Percentiles rank a stretch among this genome's conserved stretches.
Conservation (phyloP, 2,329 filamentous ascomycete genomes). For the Leptosphaerulina australis region DNA sequence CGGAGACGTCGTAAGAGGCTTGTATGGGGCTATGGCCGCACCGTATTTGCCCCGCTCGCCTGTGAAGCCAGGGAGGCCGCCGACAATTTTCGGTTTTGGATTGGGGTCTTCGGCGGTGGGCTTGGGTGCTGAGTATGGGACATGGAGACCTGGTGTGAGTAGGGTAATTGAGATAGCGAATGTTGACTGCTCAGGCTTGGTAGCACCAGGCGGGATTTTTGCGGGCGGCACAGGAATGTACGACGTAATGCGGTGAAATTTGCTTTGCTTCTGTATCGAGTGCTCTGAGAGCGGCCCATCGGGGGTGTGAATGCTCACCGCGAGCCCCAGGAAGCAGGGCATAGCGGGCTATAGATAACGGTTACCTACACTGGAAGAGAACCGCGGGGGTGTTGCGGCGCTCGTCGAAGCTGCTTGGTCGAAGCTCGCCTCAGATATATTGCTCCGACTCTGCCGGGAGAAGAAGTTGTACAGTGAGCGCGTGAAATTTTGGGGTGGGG, state of each 20-base stretch:
- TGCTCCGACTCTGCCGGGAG: constrained; percentile 12
- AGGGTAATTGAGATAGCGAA: constrained; percentile 99
- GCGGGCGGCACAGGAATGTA: constrained; percentile 96
- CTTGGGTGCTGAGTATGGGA: constrained; percentile 92
- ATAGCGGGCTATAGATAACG: constrained; percentile 50
- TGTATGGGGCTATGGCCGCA: constrained; percentile 77
- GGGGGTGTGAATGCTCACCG: constrained; percentile 91
- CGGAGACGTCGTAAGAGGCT: constrained; percentile 86
- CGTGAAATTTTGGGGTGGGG: constrained; percentile 23
- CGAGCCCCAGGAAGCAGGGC: constrained; percentile 99
- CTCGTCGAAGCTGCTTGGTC: constrained; percentile 22
- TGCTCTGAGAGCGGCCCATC: constrained; percentile 84
- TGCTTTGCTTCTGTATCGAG: constrained; percentile 92
- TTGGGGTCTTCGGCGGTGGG: constrained; percentile 75
- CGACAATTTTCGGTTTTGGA: constrained; percentile 82
- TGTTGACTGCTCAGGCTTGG: constrained; percentile 87
- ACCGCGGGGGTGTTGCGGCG: constrained; percentile 25
- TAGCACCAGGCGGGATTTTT: constrained; percentile 68
- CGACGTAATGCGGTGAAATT: constrained; percentile 88
- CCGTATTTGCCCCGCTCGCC: constrained; percentile 59
- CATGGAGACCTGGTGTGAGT: constrained; percentile 82
- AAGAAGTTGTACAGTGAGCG: constrained; percentile 18
- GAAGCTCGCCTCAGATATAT: constrained; percentile 27
- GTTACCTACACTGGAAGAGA: constrained; percentile 23
- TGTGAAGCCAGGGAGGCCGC: constrained; percentile 65